These are phyloP conservation scores for Tothia fuscella DNA, from an alignment of 2,329 filamentous ascomycete species.

Conservation along the genomic window DNA sequence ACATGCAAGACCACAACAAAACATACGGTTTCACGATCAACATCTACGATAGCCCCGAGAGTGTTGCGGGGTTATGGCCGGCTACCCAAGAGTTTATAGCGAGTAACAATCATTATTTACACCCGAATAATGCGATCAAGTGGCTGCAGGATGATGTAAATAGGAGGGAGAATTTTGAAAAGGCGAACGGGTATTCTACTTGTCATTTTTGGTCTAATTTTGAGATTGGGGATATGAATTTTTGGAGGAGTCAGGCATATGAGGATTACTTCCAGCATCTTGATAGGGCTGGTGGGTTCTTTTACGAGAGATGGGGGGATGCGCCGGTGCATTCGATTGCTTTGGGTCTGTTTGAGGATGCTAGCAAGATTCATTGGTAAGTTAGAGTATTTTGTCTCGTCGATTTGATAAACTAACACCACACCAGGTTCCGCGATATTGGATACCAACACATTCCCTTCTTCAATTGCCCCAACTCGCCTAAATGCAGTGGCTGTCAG, in stretches of 20 bases:
- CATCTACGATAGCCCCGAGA: constrained; percentile 82
- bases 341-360: constrained; percentile 82
- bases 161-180: constrained; percentile 65
- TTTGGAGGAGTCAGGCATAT: constrained; percentile 84
- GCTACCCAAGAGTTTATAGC: constrained; percentile 85
- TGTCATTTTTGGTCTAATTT: constrained; percentile 99
- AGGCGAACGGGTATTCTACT: constrained; percentile 88
- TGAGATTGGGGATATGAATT: constrained; percentile 84
- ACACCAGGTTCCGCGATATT: constrained; percentile 90
- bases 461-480: constrained; percentile 96
- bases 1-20: constrained; percentile 97
- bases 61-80: constrained; percentile 85
- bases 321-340: constrained; percentile 94
- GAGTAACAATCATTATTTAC: constrained; percentile 68
- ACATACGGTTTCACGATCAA: constrained; percentile 98
- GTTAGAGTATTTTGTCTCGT: constrained; percentile 23
- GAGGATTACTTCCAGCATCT: constrained; percentile 95
- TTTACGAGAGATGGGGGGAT: constrained; percentile 97
- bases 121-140: constrained; percentile 71
- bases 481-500: constrained; percentile 82
- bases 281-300: constrained; percentile 90
- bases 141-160: constrained; percentile 74
- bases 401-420: not conserved
- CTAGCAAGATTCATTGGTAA: constrained; percentile 83
- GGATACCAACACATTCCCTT: constrained; percentile 97